Percentiles rank a stretch among this genome's conserved stretches.
phyloP scores from a whole-genome alignment of 2,329 filamentous ascomycete genomes.

The Sporothrix protearum region DNA sequence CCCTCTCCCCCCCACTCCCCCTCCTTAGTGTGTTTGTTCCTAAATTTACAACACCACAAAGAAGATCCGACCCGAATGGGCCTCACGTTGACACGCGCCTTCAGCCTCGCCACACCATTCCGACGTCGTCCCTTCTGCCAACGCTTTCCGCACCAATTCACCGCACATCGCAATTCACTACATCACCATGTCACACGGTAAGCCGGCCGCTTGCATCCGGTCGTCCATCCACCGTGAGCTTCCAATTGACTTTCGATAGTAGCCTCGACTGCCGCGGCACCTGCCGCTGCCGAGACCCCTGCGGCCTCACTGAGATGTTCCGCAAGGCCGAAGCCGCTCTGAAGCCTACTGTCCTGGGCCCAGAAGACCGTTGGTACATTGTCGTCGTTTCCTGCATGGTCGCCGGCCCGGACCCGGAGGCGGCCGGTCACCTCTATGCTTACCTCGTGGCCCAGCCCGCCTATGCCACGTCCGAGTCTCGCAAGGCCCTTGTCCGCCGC shows the following conservation, averaged over 20 bases:
- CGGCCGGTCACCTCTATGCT: constrained; percentile 52
- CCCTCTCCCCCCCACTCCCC: background rate
- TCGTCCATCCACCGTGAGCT: background rate
- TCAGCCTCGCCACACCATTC: background rate
- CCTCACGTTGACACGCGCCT: background rate
- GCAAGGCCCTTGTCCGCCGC: constrained; percentile 48
- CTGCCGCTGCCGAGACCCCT: background rate
- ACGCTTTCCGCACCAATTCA: background rate
- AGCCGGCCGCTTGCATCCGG: background rate
- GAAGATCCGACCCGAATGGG: background rate
- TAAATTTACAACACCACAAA: background rate
- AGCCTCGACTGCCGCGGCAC: background rate
- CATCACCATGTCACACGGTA: background rate
- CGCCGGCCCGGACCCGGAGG: constrained; percentile 50
- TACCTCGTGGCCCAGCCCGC: constrained; percentile 50
- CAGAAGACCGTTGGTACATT: constrained; percentile 30
- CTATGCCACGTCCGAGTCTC: constrained; percentile 42
- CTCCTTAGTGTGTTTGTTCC: background rate
- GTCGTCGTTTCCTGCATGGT: constrained; percentile 41
- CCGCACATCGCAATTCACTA: background rate
- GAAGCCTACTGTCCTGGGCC: constrained; percentile 25
- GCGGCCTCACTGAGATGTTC: constrained; percentile 23
- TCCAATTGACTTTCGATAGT: background rate
- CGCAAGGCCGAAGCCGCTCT: constrained; percentile 21
- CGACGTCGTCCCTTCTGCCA: background rate